A percentile compares a stretch with the other conserved stretches of the same genome.
These are phyloP conservation scores for Penicillium sp. DNA, from an alignment of 2,329 filamentous ascomycete species.

Conservation along the genomic window DNA sequence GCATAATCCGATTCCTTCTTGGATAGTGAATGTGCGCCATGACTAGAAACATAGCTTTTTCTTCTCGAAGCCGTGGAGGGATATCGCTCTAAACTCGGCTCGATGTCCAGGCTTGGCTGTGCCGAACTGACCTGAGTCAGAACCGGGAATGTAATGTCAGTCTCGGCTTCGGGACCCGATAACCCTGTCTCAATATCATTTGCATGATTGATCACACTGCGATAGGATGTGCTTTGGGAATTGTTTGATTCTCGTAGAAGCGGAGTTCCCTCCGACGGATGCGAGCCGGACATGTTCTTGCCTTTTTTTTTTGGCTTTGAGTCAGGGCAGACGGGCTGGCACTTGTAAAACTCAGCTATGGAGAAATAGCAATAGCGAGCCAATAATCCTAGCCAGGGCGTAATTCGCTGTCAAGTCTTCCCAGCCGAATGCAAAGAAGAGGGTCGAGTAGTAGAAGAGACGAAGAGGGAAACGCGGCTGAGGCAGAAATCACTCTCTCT, in stretches of 20 bases:
- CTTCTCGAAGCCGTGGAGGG: slow-evolving; percentile 20
- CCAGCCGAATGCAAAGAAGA: neutral
- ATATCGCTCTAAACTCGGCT: slow-evolving; percentile 31
- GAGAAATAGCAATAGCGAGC: neutral
- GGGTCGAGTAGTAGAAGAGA: neutral
- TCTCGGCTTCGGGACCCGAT: slow-evolving; percentile 11
- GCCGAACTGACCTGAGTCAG: slow-evolving; percentile 34
- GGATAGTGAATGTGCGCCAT: slow-evolving; percentile 10
- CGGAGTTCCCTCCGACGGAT: slow-evolving; percentile 26
- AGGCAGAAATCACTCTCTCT: slow-evolving; percentile 1
- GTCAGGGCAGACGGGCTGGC: neutral
- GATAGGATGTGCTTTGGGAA: slow-evolving; percentile 15
- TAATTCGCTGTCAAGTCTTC: neutral
- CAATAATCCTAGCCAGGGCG: neutral
- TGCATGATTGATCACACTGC: slow-evolving; percentile 5
- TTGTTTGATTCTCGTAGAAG: slow-evolving; percentile 18
- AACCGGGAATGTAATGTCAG: slow-evolving; percentile 28
- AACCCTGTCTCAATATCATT: slow-evolving; percentile 16
- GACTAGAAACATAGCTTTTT: slow-evolving; percentile 12
- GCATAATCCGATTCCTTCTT: slow-evolving; percentile 30
- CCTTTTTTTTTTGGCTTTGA: slow-evolving; percentile 4
- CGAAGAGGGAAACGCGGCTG: neutral
- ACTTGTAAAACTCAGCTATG: neutral
- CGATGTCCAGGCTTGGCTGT: slow-evolving; percentile 31
- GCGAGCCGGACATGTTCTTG: neutral